Conservation (phyloP, 345 rosid species). For the Hypericum perforatum region DNA sequence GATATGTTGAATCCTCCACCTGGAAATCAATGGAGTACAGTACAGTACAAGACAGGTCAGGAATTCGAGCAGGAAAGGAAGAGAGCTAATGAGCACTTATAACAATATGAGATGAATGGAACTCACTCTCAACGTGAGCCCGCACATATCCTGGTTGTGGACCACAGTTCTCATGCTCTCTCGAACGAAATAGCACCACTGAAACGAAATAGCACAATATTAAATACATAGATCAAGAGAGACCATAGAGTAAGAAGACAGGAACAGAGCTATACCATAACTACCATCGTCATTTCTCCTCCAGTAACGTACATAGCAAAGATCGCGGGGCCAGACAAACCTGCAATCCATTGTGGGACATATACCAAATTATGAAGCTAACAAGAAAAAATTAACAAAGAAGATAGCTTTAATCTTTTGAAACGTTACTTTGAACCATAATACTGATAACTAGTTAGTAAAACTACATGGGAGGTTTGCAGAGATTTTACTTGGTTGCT, state of each 20-base stretch:
- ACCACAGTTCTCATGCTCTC: conserved; percentile 90
- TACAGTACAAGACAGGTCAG: neutral
- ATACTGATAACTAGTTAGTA: too few species aligned
- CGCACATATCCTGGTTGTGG: conserved; percentile 92
- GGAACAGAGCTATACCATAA: conserved; percentile 48
- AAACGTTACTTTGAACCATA: too few species aligned
- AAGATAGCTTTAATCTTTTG: neutral
- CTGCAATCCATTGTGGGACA: conserved; percentile 30
- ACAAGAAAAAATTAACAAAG: conserved; percentile 1
- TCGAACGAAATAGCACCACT: conserved; percentile 96
- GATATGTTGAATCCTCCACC: conserved; percentile 98
- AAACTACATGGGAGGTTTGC: too few species aligned
- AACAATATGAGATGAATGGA: conserved; percentile 9
- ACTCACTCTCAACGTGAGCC: conserved; percentile 94
- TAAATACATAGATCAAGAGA: conserved; percentile 11
- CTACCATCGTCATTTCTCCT: conserved; percentile 98
- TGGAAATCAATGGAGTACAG: conserved; percentile 24
- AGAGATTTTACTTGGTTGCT: too few species aligned
- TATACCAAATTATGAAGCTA: neutral
- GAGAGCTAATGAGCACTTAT: neutral
- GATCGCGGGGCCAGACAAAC: conserved; percentile 99
- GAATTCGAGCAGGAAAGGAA: neutral
- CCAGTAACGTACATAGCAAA: conserved; percentile 98
- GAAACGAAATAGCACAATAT: conserved; percentile 13
- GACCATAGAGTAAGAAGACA: neutral